Conservation (phyloP, 495 filamentous ascomycete genomes). For the Xylona heveae region DNA sequence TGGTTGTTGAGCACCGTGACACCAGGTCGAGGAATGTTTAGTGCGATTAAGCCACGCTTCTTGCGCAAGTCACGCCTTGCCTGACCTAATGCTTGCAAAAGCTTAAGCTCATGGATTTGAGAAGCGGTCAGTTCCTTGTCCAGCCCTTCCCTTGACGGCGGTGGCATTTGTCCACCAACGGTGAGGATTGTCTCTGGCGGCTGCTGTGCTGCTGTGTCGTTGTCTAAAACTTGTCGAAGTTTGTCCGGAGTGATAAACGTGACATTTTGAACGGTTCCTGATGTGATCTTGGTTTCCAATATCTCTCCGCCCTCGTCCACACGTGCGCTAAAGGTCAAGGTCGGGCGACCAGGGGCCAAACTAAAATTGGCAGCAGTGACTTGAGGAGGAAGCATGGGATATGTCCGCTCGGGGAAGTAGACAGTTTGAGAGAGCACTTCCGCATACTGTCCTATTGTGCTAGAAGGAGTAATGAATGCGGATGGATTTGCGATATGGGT, state of each 20-base stretch:
- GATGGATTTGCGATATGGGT: conserved; percentile 87
- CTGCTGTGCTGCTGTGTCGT: conserved; percentile 6
- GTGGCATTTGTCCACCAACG: conserved; percentile 20
- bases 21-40: too few species aligned
- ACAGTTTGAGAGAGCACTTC: conserved; percentile 36
- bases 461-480: conserved; percentile 43
- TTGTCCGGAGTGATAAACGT: conserved; percentile 43
- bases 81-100: too few species aligned
- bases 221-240: conserved; percentile 26
- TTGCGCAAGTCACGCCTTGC: too few species aligned
- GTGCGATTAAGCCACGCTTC: too few species aligned
- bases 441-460: conserved; percentile 40
- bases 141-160: too few species aligned
- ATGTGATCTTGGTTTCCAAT: conserved; percentile 44
- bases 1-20: too few species aligned
- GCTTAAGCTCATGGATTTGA: too few species aligned
- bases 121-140: too few species aligned
- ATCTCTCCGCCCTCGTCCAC: conserved; percentile 44
- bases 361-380: conserved; percentile 43
- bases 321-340: conserved; percentile 64
- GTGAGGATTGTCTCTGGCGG: conserved; percentile 11
- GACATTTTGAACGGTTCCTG: conserved; percentile 55
- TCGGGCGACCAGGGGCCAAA: conserved; percentile 39
- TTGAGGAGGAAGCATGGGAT: conserved; percentile 48
- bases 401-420: conserved; percentile 55